Evolutionary conservation across 1,139 yeast genomes (phyloP).

Genomic region (Arxiozyma slooffiae): DNA sequence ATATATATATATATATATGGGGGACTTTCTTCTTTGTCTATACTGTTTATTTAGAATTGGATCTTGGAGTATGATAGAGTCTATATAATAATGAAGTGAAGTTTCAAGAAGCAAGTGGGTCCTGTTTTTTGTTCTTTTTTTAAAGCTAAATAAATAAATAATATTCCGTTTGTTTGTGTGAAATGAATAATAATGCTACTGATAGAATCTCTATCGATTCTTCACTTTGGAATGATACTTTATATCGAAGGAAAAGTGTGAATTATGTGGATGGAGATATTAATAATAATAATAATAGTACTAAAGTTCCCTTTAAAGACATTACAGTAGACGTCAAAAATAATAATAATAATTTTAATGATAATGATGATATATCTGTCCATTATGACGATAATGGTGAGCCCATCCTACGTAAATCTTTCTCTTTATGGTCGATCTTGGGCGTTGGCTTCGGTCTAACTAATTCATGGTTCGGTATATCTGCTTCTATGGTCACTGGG

Average conservation of each 20-base stretch:
- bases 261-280: not conserved
- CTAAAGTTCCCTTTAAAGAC: not conserved
- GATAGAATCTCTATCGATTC: constrained; percentile 1
- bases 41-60: too few species aligned
- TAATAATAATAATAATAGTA: not conserved
- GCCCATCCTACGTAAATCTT: constrained; percentile 30
- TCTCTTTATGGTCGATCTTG: constrained; percentile 41
- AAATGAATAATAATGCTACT: not conserved
- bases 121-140: too few species aligned
- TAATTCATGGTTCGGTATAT: constrained; percentile 62
- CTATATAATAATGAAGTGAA: too few species aligned
- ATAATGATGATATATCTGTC: not conserved
- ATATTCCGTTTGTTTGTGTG: too few species aligned
- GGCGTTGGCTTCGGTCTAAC: constrained; percentile 65
- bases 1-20: too few species aligned
- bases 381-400: constrained; percentile 13
- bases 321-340: not conserved
- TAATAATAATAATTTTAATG: not conserved
- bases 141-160: too few species aligned
- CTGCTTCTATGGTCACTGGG: constrained; percentile 55
- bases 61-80: too few species aligned
- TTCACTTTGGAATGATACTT: not conserved
- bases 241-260: not conserved
- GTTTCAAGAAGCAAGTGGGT: too few species aligned
- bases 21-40: too few species aligned